Base-by-base conservation (phyloP, 116 monocot species). In the Posidonia oceanica region DNA sequence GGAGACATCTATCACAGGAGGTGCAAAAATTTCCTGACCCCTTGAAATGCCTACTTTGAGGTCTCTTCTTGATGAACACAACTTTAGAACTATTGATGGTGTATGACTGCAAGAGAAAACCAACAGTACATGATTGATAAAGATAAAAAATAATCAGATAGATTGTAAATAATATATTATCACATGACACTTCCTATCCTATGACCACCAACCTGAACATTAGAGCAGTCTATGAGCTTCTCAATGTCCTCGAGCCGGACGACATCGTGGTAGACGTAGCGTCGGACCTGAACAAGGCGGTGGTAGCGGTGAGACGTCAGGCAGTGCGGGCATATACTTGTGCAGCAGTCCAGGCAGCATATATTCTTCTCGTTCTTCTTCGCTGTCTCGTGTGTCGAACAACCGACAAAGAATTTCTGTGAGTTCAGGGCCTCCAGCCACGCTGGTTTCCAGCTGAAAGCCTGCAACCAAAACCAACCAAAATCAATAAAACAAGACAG, bases 331-430 rank as follows among this genome's bases (percentile, higher is more conserved):
- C 94, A 94, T 58, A 94, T 90, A 73, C 89, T 89, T 36, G 78
- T 90, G 83, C 85, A 90, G 79, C 94, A 94, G 58, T 94, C 90
- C 61, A 94, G 42, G 78, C 94, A 94, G 72, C 94, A 90, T 11
- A 94, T 83, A 80, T 94, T 94, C 81, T 94, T 94, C 80, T 94
- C 94, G 57, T 90, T 94, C 82, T 90, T 94, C 80, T 83, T 90
- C 39, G 80, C 75, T 3, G 54, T 74, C 77, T 87, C 90, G 36
- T 94, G 94, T 7, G 71, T 39, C 13, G 82, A 80, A 39, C 94
- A 94, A 6, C 77, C 80, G 11, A 71, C 69, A 75, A 94, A 94
- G 83, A 94, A 94, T 64, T 80, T 90, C 75, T 94, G 76, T 12
- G 85, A 84, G 85, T 77, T 74, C 20, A 94, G 79, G 4, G 94